A percentile compares a stretch with the other conserved stretches of the same genome.
phyloP scores from a whole-genome alignment of 306 rosid species.

The Rosa rugosa region DNA sequence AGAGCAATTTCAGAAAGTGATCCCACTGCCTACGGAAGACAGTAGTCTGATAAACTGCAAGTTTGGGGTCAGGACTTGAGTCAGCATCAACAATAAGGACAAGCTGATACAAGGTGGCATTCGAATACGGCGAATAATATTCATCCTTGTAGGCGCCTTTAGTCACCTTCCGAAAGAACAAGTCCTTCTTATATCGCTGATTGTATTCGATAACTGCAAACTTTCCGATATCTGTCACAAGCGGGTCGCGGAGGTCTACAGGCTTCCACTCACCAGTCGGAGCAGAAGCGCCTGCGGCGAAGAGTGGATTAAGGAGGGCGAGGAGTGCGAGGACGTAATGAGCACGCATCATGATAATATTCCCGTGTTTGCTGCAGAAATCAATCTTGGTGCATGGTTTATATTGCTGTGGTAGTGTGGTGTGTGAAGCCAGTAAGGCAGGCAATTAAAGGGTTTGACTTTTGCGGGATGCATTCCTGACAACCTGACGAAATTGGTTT shows the following conservation, averaged over 20 bases:
- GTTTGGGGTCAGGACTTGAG: background rate
- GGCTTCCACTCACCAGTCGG: background rate
- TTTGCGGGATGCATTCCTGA: background rate
- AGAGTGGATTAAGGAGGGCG: background rate
- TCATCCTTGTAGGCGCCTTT: background rate
- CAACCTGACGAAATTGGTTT: background rate
- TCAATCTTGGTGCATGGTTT: background rate
- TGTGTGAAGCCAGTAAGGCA: background rate
- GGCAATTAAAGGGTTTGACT: background rate
- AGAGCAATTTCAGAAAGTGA: background rate
- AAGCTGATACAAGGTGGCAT: background rate
- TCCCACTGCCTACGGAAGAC: background rate
- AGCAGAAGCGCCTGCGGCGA: background rate
- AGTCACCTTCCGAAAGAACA: background rate
- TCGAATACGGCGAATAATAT: background rate
- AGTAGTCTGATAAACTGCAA: background rate
- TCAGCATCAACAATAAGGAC: background rate
- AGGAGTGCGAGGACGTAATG: background rate
- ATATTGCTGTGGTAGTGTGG: background rate
- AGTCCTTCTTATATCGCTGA: background rate
- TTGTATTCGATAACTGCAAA: background rate
- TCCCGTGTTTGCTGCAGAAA: background rate
- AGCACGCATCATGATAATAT: background rate
- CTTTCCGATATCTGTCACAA: background rate
- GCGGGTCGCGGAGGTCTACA: background rate